Percentiles rank a stretch among this genome's conserved stretches.
These are phyloP conservation scores for Cryptosporidium parvum DNA, from an alignment of 169 alveolate species.

Conservation along the genomic window DNA sequence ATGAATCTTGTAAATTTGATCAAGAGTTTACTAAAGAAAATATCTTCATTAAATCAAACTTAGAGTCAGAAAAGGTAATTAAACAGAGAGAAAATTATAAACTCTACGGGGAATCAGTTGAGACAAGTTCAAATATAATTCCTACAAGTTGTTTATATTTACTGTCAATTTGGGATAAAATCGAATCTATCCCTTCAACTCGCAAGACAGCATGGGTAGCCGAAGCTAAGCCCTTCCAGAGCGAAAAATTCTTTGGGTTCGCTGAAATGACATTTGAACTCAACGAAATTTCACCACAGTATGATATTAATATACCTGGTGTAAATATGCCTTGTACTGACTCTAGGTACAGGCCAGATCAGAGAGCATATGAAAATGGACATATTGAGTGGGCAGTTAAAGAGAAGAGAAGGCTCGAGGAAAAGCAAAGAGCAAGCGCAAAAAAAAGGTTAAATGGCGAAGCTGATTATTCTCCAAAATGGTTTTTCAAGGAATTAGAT, in stretches of 20 bases:
- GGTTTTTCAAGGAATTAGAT: constrained; percentile 56
- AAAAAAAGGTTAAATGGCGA: constrained; percentile 57
- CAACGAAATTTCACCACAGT: constrained; percentile 89
- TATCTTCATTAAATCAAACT: background rate
- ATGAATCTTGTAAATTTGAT: constrained; percentile 26
- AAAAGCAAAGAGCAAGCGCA: constrained; percentile 89
- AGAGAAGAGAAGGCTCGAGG: constrained; percentile 95
- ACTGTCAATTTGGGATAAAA: constrained; percentile 58
- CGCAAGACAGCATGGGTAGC: constrained; percentile 81
- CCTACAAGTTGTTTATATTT: constrained; percentile 7
- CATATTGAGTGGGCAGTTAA: constrained; percentile 90
- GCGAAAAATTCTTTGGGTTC: constrained; percentile 85
- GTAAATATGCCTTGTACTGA: constrained; percentile 88
- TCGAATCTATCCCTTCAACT: constrained; percentile 29
- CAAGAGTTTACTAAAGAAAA: background rate
- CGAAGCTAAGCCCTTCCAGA: constrained; percentile 80
- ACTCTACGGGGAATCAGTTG: background rate
- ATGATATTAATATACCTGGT: constrained; percentile 86
- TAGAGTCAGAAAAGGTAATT: background rate
- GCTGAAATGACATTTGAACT: constrained; percentile 90
- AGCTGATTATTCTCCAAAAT: constrained; percentile 52
- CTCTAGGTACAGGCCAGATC: constrained; percentile 95
- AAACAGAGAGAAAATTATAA: background rate
- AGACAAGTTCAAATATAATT: background rate
- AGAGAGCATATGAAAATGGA: constrained; percentile 95